A percentile compares a stretch with the other conserved stretches of the same genome.
phyloP scores from a whole-genome alignment of 2,329 filamentous ascomycete genomes.

The Parastagonospora avenae region DNA sequence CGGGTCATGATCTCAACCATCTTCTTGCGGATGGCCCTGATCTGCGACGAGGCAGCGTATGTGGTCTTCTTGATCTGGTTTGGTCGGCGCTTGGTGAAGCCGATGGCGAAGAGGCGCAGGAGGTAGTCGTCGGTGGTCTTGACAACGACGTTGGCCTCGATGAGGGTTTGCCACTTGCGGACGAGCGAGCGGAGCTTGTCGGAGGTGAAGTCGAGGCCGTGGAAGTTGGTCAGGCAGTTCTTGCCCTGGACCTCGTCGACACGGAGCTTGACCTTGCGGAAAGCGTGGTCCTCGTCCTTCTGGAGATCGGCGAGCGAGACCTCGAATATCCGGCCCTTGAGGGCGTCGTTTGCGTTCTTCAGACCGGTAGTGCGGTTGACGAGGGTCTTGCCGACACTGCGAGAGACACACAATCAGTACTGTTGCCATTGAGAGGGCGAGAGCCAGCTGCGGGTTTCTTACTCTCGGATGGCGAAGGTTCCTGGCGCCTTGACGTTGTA shows the following conservation, averaged over 20 bases:
- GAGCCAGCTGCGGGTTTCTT: conserved; percentile 55
- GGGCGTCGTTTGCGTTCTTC: conserved; percentile 99
- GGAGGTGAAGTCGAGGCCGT: conserved; percentile 99
- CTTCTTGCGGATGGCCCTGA: conserved; percentile 98
- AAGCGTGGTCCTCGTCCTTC: conserved; percentile 99
- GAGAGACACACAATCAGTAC: conserved; percentile 36
- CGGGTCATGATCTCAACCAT: conserved; percentile 99
- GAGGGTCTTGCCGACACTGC: conserved; percentile 97
- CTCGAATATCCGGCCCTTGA: conserved; percentile 99
- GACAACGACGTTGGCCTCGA: conserved; percentile 99
- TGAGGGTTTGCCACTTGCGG: conserved; percentile 99
- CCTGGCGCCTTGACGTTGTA: conserved; percentile 98
- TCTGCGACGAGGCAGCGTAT: conserved; percentile 96
- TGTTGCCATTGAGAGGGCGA: conserved; percentile 15
- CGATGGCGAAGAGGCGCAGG: conserved; percentile 97
- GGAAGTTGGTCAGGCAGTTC: conserved; percentile 99
- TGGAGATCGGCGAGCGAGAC: conserved; percentile 98
- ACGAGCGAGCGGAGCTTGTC: conserved; percentile 99
- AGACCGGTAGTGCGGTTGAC: conserved; percentile 99
- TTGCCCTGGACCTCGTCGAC: conserved; percentile 99
- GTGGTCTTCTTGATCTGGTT: conserved; percentile 99
- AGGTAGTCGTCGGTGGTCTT: conserved; percentile 99
- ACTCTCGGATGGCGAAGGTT: conserved; percentile 96
- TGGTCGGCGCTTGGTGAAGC: conserved; percentile 97
- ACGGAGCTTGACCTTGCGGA: conserved; percentile 99